Evolutionary conservation across 139 green algal species (phyloP), one percentile per base, ranked within the genome.

Genomic region (Eudorina sp.): DNA sequence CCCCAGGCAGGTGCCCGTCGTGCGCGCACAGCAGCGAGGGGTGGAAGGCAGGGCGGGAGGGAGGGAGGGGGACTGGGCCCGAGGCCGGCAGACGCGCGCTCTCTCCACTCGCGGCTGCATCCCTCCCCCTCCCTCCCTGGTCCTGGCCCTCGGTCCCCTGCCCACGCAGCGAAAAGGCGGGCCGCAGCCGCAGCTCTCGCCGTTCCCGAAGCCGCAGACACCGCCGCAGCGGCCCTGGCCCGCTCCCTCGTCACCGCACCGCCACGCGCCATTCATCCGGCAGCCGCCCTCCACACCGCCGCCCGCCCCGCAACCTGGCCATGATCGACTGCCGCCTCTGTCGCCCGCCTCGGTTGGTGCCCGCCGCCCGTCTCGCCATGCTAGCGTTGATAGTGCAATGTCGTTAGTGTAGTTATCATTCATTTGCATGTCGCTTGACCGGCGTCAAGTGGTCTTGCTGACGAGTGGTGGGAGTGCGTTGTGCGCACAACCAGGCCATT

Each of bases 291-390:
- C 62, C 62, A 72, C 66, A 27, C 73, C 73, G 18, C 45, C 43
- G 27, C 25, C 43, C 31, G 34, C 73, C 21, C 45, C 43, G 6
- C 70, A 6, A 11, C 45, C 73, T 3, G 31, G 29, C 4, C 45
- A 23, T n/a, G 73, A 81, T n/a, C 73, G 73, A 48, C 73, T 81
- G 29, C 73, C 73, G 29, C 73, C 45, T 6, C 43, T 81, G 11
- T 62, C 73, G 27, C 43, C 73, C 73, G 46, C 73, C 73, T 81
- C 73, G 73, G 73, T 81, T 81, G 73, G 73, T 81, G 27, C 73
- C 73, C 70, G 18, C 23, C 58, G 16, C 55, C 23, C 40, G 70
- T 2, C 70, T 48, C 69, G 69, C 69, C 29, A 25, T 11, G 55
- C 36, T 43, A 40, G n/a, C n/a, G n/a, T n/a, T n/a, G n/a, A n/a